Evolutionary conservation across 495 filamentous ascomycete genomes (phyloP).

Genomic region (Penicillium lividum): DNA sequence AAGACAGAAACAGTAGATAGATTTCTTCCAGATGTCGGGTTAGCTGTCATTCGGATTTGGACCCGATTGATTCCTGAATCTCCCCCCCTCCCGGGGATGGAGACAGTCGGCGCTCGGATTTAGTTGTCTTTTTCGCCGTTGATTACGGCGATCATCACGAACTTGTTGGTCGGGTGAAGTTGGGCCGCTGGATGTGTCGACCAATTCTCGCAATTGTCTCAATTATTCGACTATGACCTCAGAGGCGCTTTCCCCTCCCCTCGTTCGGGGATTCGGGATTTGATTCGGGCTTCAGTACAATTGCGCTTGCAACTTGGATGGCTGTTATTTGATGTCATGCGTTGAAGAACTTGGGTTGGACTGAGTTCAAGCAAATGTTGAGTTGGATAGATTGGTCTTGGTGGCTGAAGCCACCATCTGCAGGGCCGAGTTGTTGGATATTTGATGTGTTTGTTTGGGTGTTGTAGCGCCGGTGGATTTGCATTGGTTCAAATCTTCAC

Average conservation of each 20-base stretch:
- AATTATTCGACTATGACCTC: slow-evolving; percentile 4
- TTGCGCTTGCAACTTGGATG: neutral
- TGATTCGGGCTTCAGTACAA: neutral
- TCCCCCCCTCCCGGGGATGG: too few species aligned
- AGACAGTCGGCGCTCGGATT: neutral
- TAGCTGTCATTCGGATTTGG: neutral
- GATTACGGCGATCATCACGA: neutral
- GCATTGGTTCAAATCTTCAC: too few species aligned
- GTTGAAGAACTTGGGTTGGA: neutral
- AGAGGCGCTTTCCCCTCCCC: neutral
- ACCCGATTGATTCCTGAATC: neutral
- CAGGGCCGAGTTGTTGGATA: neutral
- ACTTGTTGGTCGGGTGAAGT: neutral
- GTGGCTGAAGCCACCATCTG: neutral
- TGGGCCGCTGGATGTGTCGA: neutral
- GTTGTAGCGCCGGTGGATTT: neutral
- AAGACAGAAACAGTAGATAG: neutral
- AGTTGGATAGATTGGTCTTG: neutral
- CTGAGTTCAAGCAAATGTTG: neutral
- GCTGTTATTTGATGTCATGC: neutral
- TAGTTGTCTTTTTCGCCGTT: neutral
- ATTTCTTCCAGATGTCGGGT: neutral
- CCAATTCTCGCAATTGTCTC: neutral
- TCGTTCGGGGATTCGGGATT: neutral
- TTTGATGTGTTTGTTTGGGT: neutral